Conservation (phyloP, 371 early-diverging fungal species). For the Syncephalastrum racemosum region DNA sequence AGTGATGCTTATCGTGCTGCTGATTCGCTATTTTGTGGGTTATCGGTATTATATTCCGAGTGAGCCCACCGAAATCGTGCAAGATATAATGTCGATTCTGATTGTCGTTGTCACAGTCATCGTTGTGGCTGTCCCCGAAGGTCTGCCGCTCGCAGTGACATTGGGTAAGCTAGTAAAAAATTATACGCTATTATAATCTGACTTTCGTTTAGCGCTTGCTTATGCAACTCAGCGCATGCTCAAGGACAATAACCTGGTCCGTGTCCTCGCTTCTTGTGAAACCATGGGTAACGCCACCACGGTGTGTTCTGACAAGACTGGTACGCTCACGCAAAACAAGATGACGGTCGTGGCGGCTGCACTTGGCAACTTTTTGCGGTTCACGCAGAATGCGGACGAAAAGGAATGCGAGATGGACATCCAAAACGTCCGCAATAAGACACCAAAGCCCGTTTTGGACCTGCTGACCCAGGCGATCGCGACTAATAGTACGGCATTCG, state of each 20-base stretch:
- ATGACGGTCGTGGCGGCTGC: constrained; percentile 85
- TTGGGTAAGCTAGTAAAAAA: constrained; percentile 31
- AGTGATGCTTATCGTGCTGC: constrained; percentile 64
- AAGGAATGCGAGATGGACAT: constrained; percentile 66
- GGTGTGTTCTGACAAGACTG: constrained; percentile 91
- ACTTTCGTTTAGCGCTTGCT: constrained; percentile 59
- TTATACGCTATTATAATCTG: constrained; percentile 11
- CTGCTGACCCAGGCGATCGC: constrained; percentile 66
- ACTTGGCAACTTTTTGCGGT: constrained; percentile 44
- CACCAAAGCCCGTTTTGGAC: constrained; percentile 41
- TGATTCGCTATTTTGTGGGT: constrained; percentile 62
- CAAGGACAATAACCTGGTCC: constrained; percentile 89
- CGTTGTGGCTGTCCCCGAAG: constrained; percentile 85
- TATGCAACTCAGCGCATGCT: constrained; percentile 81
- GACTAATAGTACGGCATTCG: constrained; percentile 71
- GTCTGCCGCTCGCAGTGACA: constrained; percentile 79
- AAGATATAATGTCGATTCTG: constrained; percentile 57
- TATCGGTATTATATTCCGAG: constrained; percentile 18
- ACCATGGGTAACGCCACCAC: constrained; percentile 94
- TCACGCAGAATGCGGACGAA: constrained; percentile 30
- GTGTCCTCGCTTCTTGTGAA: constrained; percentile 90
- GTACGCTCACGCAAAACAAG: constrained; percentile 86
- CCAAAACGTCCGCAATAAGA: constrained; percentile 19
- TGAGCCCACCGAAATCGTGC: constrained; percentile 34
- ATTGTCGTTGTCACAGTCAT: constrained; percentile 70